These are phyloP conservation scores for Cyberlindnera japonica DNA, from an alignment of 805 yeast species.

Conservation along the genomic window DNA sequence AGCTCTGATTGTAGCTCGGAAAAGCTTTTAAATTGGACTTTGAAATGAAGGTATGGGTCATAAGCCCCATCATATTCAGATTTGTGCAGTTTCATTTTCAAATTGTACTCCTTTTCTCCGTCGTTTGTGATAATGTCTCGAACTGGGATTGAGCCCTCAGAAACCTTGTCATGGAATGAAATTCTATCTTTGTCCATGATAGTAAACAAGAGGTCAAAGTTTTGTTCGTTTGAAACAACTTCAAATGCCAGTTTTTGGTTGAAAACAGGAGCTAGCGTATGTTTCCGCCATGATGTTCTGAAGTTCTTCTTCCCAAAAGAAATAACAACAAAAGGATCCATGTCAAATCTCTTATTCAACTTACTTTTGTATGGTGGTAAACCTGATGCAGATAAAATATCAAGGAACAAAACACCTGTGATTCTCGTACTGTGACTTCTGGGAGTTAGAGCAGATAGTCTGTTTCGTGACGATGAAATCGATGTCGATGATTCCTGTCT, in stretches of 20 bases:
- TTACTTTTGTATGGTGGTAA: constrained; percentile 71
- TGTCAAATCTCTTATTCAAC: constrained; percentile 75
- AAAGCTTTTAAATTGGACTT: constrained; percentile 67
- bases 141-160: constrained; percentile 56
- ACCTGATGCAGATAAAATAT: constrained; percentile 67
- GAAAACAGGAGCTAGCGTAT: constrained; percentile 77
- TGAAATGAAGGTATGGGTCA: constrained; percentile 52
- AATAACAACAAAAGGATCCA: constrained; percentile 95
- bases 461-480: not conserved
- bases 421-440: not conserved
- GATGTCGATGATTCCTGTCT: not conserved
- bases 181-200: constrained; percentile 83
- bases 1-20: constrained; percentile 58
- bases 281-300: constrained; percentile 80
- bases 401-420: constrained; percentile 71
- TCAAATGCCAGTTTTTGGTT: constrained; percentile 81
- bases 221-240: constrained; percentile 59
- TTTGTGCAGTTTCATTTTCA: constrained; percentile 34
- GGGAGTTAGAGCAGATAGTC: not conserved
- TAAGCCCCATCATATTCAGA: constrained; percentile 26
- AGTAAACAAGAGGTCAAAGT: constrained; percentile 63
- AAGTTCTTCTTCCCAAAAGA: constrained; percentile 86
- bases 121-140: constrained; percentile 35
- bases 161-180: constrained; percentile 81
- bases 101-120: constrained; percentile 25